Conservation (phyloP, 305 asterid genomes). For the Solanum aculeatissimum region DNA sequence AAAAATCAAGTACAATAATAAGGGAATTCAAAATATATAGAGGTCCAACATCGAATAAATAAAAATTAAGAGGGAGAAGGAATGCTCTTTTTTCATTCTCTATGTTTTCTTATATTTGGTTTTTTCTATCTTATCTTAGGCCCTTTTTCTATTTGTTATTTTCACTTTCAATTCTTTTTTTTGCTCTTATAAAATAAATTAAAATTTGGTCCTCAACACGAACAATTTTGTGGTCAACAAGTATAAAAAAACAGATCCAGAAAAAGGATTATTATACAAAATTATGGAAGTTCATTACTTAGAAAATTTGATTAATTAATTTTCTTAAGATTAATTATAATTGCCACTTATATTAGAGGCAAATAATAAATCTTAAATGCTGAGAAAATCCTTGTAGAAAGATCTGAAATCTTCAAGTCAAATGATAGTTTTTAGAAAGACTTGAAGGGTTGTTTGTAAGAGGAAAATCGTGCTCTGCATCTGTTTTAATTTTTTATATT, state of each 20-base stretch:
- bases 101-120: too few relatives aligned
- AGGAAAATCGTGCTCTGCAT: background rate
- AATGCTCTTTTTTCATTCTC: too few relatives aligned
- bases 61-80: too few relatives aligned
- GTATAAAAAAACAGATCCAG: background rate
- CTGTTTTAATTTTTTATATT: background rate
- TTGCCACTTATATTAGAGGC: background rate
- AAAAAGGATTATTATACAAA: background rate
- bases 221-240: background rate
- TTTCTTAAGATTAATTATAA: background rate
- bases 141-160: background rate
- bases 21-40: background rate
- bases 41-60: too few relatives aligned
- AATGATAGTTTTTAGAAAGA: background rate
- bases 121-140: too few relatives aligned
- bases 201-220: background rate
- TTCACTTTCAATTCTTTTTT: background rate
- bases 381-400: background rate
- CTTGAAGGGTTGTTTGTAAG: background rate
- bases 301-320: background rate
- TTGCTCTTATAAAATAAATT: too few relatives aligned
- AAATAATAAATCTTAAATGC: background rate
- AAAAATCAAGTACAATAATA: background rate
- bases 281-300: background rate
- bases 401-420: background rate